Conservation (phyloP, 73 alveolate species). For the Paramecium primaurelia region DNA sequence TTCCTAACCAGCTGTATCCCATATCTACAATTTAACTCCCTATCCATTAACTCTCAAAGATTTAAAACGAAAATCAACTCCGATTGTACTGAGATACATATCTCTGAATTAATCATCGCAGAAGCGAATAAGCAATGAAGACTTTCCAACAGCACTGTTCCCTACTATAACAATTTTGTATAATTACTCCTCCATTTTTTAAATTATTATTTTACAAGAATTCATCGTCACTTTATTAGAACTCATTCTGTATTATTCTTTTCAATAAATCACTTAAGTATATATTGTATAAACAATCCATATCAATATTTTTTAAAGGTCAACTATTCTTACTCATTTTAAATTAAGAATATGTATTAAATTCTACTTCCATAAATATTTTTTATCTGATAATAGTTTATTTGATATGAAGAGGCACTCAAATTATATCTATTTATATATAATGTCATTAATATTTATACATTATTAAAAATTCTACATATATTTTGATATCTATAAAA, state of each 20-base stretch:
- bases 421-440: not conserved
- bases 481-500: not conserved
- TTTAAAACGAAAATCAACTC: slow-evolving; percentile 82
- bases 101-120: slow-evolving; percentile 71
- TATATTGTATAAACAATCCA: not conserved
- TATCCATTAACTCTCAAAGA: slow-evolving; percentile 68
- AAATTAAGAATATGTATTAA: not conserved
- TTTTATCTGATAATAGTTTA: no score
- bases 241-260: not conserved
- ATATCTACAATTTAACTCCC: slow-evolving; percentile 66
- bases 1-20: slow-evolving; percentile 67
- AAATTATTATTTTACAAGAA: slow-evolving; percentile 13
- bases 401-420: not conserved
- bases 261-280: not conserved
- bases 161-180: slow-evolving; percentile 73
- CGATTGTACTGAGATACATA: slow-evolving; percentile 76
- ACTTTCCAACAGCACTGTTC: slow-evolving; percentile 75
- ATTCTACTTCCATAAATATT: not conserved
- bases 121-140: slow-evolving; percentile 70
- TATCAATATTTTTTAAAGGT: not conserved
- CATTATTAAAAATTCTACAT: not conserved
- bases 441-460: not conserved
- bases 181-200: slow-evolving; percentile 68
- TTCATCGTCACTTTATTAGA: not conserved
- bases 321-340: no score